Evolutionary conservation across 768 basidiomycete genomes (phyloP), one percentile per base, ranked within the genome.

Genomic region (Rhodotorula taiwanensis): DNA sequence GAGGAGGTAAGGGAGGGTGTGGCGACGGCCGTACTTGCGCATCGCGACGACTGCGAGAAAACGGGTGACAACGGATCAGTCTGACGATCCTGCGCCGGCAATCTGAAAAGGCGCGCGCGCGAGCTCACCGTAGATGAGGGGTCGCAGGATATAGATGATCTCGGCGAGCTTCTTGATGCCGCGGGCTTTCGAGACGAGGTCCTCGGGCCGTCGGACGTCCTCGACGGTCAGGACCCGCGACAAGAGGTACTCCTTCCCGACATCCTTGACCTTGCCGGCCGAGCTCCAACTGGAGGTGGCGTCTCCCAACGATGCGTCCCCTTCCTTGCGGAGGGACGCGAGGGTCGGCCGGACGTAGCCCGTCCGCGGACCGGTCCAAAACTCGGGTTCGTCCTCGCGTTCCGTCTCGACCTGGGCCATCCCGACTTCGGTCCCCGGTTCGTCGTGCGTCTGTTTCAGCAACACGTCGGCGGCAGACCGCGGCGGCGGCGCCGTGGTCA

Each of bases 121-220:
- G 23, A 14, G 64, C 70, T 48, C 15, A 73, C 72, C 72, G 58
- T 74, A 74, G 42, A 74, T 56, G 11, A 74, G 57, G 2, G 73
- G 73, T 3, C 73, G 49, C 0, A 74, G 42, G 58, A 74, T 74
- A 63, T 65, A 72, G 39, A 72, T 67, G 28, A 71, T 34, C 62
- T 74, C 73, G 10, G 64, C 67, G 49, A 66, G 55, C 5, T 44
- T 44, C 48, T 59, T 69, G 31, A 70, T 20, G 1, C 73, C 70
- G 28, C 52, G 57, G 8, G 70, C 61, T 21, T 52, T 48, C 27
- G 54, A 53, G n/a, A 74, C 69, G 21, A 74, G 59, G 33, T 74
- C 73, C 42, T 71, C 57, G 0, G 73, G 72, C 18, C 70, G 50
- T 39, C 65, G 71, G 41, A 70, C 69, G 45, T 71, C 68, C 42